phyloP scores from a whole-genome alignment of 768 basidiomycete genomes.

The Lentinus tigrinus region DNA sequence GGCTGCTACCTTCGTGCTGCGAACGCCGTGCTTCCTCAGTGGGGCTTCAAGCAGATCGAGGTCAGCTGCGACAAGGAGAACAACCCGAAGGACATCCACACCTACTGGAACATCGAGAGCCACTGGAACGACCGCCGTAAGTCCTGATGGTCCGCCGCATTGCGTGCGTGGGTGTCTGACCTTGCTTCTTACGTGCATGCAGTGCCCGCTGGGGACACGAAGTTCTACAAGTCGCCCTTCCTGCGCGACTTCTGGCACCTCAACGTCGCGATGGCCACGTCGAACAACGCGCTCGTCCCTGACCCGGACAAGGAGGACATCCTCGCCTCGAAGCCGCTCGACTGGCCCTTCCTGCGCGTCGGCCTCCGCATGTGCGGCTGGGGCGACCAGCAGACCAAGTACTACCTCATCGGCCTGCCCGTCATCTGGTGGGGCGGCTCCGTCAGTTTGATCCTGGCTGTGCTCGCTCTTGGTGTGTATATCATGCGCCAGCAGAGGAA shows the following conservation, averaged over 20 bases:
- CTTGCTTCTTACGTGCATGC: not conserved
- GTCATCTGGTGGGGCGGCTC: conserved; percentile 88
- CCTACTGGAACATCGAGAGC: conserved; percentile 98
- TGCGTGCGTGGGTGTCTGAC: not conserved
- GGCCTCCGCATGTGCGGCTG: conserved; percentile 98
- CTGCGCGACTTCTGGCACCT: conserved; percentile 97
- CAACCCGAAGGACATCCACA: conserved; percentile 74
- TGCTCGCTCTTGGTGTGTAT: conserved; percentile 62
- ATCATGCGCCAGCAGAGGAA: conserved; percentile 82
- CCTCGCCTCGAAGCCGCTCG: conserved; percentile 86
- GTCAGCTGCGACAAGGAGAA: conserved; percentile 92
- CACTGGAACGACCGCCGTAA: conserved; percentile 94
- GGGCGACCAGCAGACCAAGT: conserved; percentile 85
- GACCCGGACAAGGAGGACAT: conserved; percentile 99
- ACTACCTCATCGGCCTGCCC: conserved; percentile 92
- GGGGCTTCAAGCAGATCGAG: conserved; percentile 99
- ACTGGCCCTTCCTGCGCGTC: conserved; percentile 91
- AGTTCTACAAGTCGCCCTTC: conserved; percentile 89
- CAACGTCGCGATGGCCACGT: conserved; percentile 99
- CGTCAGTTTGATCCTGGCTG: conserved; percentile 56
- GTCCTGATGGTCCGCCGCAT: conserved; percentile 33
- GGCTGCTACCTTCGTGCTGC: conserved; percentile 91
- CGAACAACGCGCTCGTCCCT: conserved; percentile 96
- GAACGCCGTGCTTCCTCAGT: conserved; percentile 88
- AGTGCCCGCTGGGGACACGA: conserved; percentile 85